phyloP scores from a whole-genome alignment of 169 alveolate species.

The Cryptosporidium felis region DNA sequence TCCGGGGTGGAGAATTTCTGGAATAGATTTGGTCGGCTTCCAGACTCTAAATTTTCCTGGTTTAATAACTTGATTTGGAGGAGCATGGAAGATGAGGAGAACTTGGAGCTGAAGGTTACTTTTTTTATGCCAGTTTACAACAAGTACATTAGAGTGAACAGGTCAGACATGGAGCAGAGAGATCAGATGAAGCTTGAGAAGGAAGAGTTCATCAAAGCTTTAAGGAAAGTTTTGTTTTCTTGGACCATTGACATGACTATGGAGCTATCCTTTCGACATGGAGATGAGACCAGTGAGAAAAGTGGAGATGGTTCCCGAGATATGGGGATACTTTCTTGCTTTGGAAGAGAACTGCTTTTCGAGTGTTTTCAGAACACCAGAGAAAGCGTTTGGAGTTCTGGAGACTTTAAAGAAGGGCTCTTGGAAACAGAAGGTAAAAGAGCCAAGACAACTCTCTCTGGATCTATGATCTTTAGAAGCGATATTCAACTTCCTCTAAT shows the following conservation, averaged over 20 bases:
- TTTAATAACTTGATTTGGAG: slow-evolving; percentile 6
- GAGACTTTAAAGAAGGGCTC: neutral
- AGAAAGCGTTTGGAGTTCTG: slow-evolving; percentile 20
- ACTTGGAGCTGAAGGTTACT: slow-evolving; percentile 17
- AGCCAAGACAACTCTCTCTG: neutral
- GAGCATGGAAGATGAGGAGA: neutral
- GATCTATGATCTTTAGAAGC: slow-evolving; percentile 13
- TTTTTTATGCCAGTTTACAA: slow-evolving; percentile 16
- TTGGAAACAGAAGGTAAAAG: neutral
- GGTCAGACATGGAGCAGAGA: neutral
- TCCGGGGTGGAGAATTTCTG: neutral
- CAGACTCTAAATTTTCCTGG: neutral
- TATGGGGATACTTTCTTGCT: neutral
- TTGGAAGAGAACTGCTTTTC: slow-evolving; percentile 35
- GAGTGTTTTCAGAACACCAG: slow-evolving; percentile 14
- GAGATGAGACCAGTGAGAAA: neutral
- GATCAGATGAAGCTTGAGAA: neutral
- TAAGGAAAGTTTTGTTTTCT: neutral
- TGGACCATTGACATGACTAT: slow-evolving; percentile 54
- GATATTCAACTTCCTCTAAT: slow-evolving; percentile 32
- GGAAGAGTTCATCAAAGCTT: neutral
- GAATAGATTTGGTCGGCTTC: neutral
- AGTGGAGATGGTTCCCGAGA: neutral
- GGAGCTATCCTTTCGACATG: slow-evolving; percentile 52
- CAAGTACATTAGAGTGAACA: slow-evolving; percentile 1